Base-by-base conservation (phyloP, 495 filamentous ascomycete species). In the Aspergillus egyptiacus region DNA sequence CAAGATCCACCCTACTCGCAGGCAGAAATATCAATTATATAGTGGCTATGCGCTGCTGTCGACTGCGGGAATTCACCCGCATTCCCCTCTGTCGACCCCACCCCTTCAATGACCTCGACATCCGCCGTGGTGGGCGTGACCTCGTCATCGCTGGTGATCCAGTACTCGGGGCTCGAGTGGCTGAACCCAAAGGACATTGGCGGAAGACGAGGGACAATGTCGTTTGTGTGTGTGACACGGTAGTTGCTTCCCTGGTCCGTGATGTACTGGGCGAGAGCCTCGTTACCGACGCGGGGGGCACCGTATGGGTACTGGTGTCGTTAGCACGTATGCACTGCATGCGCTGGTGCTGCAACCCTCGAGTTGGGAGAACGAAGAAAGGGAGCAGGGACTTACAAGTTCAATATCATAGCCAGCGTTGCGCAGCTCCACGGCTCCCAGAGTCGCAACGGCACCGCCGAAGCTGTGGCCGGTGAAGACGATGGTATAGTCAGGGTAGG, bases 151-250 rank as follows among this genome's bases (percentile, higher is more conserved):
- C 55, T 70, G 14, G 63, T 66, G 41, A 82, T 74, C 65, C 74
- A 89, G 64, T 81, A 88, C 66, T 90, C 86, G 0, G 85, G 84
- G 37, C 72, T 78, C 5, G 77, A 69, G 56, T 89, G 85, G 30
- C 66, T 64, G 63, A 72, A 89, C 14, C 77, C 78, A 19, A 77
- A 46, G 10, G 64, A 5, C 20, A 69, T 53, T 2, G 81, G 82
- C 1, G 86, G 84, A 18, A 87, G 60, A 2, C 75, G 69, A 2
- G 86, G 82, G 0, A 89, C 77, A 1, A 80, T 74, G 63, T 91
- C 86, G 55, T 83, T 69, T 11, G 59, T 56, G 58, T 89, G 83
- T 3, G 86, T 89, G 24, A 84, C 70, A 51, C 86, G 79, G 68
- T 69, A 86, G 52, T 80, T 57, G 31, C 37, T 48, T 22, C 61